phyloP scores from a whole-genome alignment of 2,329 filamentous ascomycete genomes.

The Scleromitrula shiraiana region DNA sequence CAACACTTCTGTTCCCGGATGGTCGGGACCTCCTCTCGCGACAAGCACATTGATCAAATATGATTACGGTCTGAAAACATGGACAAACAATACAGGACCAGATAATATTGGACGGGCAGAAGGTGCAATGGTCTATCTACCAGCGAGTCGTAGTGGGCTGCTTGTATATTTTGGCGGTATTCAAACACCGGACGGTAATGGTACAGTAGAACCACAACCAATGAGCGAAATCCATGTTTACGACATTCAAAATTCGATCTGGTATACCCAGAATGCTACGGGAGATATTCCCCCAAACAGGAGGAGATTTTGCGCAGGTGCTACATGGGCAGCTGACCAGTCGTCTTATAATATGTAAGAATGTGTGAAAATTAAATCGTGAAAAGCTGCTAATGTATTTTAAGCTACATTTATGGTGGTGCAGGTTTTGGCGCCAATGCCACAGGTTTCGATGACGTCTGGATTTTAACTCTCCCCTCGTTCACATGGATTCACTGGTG shows the following conservation, averaged over 20 bases:
- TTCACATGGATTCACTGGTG: conserved; percentile 54
- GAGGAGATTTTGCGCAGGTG: conserved; percentile 53
- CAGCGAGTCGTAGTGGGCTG: conserved; percentile 50
- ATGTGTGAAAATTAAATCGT: not conserved
- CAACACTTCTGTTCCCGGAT: conserved; percentile 43
- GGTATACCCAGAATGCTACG: conserved; percentile 50
- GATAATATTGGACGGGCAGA: conserved; percentile 48
- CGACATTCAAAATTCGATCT: conserved; percentile 50
- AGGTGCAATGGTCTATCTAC: conserved; percentile 51
- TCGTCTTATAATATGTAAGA: conserved; percentile 58
- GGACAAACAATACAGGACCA: conserved; percentile 46
- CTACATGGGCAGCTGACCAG: conserved; percentile 48
- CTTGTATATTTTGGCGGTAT: conserved; percentile 56
- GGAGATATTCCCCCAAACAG: conserved; percentile 45
- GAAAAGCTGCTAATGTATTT: conserved; percentile 12
- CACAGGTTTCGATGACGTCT: conserved; percentile 52
- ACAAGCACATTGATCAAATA: conserved; percentile 48
- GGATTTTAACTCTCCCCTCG: conserved; percentile 52
- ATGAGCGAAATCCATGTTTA: conserved; percentile 50
- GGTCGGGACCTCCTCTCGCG: conserved; percentile 40
- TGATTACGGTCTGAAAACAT: conserved; percentile 43
- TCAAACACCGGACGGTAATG: conserved; percentile 38
- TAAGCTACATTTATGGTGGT: conserved; percentile 56
- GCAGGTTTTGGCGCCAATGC: conserved; percentile 38
- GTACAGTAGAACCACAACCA: conserved; percentile 35